phyloP scores from a whole-genome alignment of 371 early-diverging fungal species.

The Vairimorpha apis region DNA sequence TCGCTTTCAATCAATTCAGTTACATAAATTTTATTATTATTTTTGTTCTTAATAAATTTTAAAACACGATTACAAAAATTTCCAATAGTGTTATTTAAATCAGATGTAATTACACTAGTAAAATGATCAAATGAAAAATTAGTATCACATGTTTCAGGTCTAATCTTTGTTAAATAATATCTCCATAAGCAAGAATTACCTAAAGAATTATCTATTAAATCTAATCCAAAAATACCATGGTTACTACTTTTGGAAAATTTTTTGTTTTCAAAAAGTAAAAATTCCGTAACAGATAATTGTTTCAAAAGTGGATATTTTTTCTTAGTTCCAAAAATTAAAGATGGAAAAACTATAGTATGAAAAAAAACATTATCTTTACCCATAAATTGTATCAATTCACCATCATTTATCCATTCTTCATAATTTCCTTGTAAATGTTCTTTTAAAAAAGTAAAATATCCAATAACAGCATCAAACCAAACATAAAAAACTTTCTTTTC shows the following conservation, averaged over 20 bases:
- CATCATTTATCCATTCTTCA: conserved; percentile 80
- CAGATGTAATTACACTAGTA: conserved; percentile 80
- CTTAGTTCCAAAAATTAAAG: conserved; percentile 74
- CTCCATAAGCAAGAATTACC: conserved; percentile 90
- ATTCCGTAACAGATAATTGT: conserved; percentile 89
- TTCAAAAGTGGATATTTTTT: conserved; percentile 74
- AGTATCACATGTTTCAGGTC: conserved; percentile 89
- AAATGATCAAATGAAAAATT: conserved; percentile 90
- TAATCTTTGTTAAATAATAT: conserved; percentile 84
- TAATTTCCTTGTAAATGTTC: conserved; percentile 66
- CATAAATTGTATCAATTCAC: conserved; percentile 95
- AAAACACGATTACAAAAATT: conserved; percentile 94
- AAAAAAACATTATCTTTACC: conserved; percentile 99
- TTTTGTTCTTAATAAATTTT: conserved; percentile 79
- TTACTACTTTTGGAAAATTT: conserved; percentile 95
- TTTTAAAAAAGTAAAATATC: conserved; percentile 65
- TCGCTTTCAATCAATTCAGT: conserved; percentile 64
- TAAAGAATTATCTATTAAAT: conserved; percentile 80
- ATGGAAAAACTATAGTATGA: conserved; percentile 97
- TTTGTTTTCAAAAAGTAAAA: conserved; percentile 88
- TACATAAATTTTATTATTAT: conserved; percentile 64
- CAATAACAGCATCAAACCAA: conserved; percentile 98
- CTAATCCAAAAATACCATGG: conserved; percentile 90
- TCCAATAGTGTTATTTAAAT: conserved; percentile 89
- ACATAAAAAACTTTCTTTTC: conserved; percentile 97